Percentiles rank a stretch among this genome's conserved stretches.
Conservation (phyloP, 202 grass and related monocot genomes). For the Brachypodium distachyon region DNA sequence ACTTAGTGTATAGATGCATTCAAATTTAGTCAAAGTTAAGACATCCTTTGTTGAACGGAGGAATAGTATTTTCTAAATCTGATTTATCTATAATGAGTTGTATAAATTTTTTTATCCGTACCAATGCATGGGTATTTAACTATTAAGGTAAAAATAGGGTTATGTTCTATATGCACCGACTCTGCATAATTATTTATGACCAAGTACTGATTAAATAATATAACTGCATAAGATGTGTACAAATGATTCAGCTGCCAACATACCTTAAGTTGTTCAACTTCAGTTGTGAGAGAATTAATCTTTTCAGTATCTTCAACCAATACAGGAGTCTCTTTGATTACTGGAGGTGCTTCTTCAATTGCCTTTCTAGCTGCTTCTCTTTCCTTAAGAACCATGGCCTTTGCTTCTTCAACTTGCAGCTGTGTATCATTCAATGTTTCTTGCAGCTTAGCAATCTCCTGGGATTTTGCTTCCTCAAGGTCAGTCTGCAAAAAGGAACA, state of each 20-base stretch:
- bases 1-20: too few species aligned
- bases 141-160: neutral
- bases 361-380: conserved; percentile 91
- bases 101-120: too few species aligned
- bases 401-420: conserved; percentile 85
- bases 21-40: too few species aligned
- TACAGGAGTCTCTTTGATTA: conserved; percentile 90
- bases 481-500: conserved; percentile 60
- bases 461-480: conserved; percentile 85
- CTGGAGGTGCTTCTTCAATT: conserved; percentile 94
- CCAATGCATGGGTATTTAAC: too few species aligned
- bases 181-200: neutral
- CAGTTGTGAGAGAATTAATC: conserved; percentile 60
- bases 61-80: too few species aligned
- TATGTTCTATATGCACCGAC: neutral
- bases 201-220: neutral
- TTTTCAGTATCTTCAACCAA: conserved; percentile 83
- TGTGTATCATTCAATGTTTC: conserved; percentile 68
- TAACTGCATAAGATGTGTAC: conserved; percentile 1
- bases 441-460: conserved; percentile 81
- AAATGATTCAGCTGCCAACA: conserved; percentile 20
- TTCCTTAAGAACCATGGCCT: conserved; percentile 55
- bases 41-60: too few species aligned
- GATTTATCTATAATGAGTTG: too few species aligned
- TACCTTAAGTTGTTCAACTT: conserved; percentile 84